Conservation (phyloP, 1,284 basidiomycete species). For the Papiliotrema flavescens region DNA sequence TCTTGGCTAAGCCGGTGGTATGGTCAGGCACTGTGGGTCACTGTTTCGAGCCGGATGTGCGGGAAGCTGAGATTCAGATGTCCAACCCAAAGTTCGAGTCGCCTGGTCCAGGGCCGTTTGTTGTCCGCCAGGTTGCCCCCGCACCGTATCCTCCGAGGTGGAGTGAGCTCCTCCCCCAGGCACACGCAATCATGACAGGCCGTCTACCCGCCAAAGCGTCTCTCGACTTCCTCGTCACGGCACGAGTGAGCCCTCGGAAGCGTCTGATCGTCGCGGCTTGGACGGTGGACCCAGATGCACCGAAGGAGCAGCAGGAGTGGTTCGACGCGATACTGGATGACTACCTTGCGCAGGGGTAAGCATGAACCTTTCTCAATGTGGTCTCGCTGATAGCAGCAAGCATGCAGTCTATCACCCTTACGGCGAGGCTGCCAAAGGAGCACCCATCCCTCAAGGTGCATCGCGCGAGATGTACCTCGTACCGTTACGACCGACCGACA, state of each 20-base stretch:
- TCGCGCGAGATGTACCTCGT: slow-evolving; percentile 45
- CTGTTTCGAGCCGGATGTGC: background rate
- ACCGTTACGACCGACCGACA: slow-evolving; percentile 65
- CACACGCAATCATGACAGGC: slow-evolving; percentile 51
- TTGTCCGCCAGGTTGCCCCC: slow-evolving; percentile 16
- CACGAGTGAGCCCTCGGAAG: slow-evolving; percentile 68
- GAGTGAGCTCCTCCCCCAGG: slow-evolving; percentile 29
- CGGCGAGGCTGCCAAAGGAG: slow-evolving; percentile 54
- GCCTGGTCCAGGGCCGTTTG: slow-evolving; percentile 5
- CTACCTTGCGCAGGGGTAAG: slow-evolving; percentile 70
- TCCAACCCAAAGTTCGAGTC: slow-evolving; percentile 26
- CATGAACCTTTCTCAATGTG: slow-evolving; percentile 18
- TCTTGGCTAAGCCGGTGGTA: slow-evolving; percentile 19
- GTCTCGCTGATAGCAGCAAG: slow-evolving; percentile 56
- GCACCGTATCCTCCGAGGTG: slow-evolving; percentile 10
- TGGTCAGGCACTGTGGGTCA: slow-evolving; percentile 38
- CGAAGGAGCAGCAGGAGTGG: slow-evolving; percentile 48
- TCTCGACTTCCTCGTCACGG: slow-evolving; percentile 68
- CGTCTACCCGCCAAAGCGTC: slow-evolving; percentile 73
- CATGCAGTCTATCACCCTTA: slow-evolving; percentile 83
- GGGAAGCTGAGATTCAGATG: slow-evolving; percentile 15
- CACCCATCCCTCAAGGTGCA: slow-evolving; percentile 64
- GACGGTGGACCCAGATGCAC: slow-evolving; percentile 53
- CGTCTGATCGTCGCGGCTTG: slow-evolving; percentile 75
- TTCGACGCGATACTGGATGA: slow-evolving; percentile 67